Conservation (phyloP, 768 basidiomycete species). For the Suillus tomentosus region DNA sequence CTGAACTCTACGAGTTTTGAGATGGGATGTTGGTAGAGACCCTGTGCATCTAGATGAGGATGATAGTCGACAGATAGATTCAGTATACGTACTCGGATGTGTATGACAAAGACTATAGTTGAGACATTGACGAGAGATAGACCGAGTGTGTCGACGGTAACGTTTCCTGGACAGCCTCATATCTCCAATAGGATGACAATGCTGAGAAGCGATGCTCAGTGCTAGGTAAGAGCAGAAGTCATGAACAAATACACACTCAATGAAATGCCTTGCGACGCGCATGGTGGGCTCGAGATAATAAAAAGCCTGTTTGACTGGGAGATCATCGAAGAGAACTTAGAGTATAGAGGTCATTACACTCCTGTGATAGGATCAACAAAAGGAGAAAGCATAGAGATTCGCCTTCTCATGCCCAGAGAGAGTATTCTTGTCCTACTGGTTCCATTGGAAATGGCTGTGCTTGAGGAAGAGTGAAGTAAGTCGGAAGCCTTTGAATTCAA, state of each 20-base stretch:
- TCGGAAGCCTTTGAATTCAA: background rate
- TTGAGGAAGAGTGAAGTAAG: conserved; percentile 8
- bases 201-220: conserved; percentile 42
- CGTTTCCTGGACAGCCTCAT: conserved; percentile 93
- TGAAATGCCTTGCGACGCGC: conserved; percentile 68
- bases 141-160: conserved; percentile 76
- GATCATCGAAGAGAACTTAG: conserved; percentile 87
- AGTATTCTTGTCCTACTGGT: conserved; percentile 63
- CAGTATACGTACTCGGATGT: conserved; percentile 75
- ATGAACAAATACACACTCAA: conserved; percentile 64
- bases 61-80: conserved; percentile 11
- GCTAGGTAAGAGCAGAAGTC: background rate
- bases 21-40: conserved; percentile 83
- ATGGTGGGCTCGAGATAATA: conserved; percentile 90
- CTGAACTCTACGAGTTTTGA: conserved; percentile 76
- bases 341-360: conserved; percentile 92
- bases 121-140: conserved; percentile 77
- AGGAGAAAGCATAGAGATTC: conserved; percentile 14
- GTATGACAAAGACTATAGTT: conserved; percentile 90
- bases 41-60: conserved; percentile 41
- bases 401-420: conserved; percentile 73
- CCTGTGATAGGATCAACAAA: conserved; percentile 41
- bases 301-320: conserved; percentile 83
- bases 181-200: conserved; percentile 91
- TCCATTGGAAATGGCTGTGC: conserved; percentile 18